Percentiles rank a stretch among this genome's conserved stretches.
phyloP scores from a whole-genome alignment of 371 early-diverging fungal species.

The Rozella allomycis region DNA sequence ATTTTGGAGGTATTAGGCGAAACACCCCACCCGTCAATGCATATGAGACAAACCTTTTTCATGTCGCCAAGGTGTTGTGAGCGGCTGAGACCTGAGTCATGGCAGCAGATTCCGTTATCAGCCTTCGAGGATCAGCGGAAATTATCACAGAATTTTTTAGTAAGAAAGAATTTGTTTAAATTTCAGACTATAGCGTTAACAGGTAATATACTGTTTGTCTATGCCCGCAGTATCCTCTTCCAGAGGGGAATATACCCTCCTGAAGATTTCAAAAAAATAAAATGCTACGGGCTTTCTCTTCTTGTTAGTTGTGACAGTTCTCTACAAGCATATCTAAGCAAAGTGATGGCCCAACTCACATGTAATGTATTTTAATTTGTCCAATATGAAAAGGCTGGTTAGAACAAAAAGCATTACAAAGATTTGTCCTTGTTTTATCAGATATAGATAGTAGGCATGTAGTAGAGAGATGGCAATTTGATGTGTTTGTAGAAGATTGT shows the following conservation, averaged over 20 bases:
- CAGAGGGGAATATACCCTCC: no score
- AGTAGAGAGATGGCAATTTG: conserved; percentile 82
- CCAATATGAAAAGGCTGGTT: neutral
- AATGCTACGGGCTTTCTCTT: conserved; percentile 58
- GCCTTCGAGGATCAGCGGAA: conserved; percentile 48
- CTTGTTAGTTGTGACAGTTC: conserved; percentile 46
- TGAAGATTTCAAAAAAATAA: conserved; percentile 44
- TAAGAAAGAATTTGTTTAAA: no score
- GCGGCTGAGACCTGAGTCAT: no score
- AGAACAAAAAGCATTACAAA: neutral
- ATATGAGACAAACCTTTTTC: conserved; percentile 11
- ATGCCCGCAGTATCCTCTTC: no score
- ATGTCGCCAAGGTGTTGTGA: conserved; percentile 2
- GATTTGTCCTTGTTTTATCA: neutral
- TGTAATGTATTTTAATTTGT: conserved; percentile 12
- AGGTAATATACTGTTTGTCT: no score
- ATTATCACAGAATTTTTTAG: conserved; percentile 66
- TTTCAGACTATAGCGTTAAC: no score
- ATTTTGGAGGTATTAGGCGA: neutral
- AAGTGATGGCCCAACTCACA: conserved; percentile 51
- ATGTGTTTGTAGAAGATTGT: conserved; percentile 34
- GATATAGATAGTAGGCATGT: conserved; percentile 44
- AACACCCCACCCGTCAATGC: conserved; percentile 20
- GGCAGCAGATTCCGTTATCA: no score
- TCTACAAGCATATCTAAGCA: conserved; percentile 42